phyloP scores from a whole-genome alignment of 2,329 filamentous ascomycete species.

The Talaromyces sp. region DNA sequence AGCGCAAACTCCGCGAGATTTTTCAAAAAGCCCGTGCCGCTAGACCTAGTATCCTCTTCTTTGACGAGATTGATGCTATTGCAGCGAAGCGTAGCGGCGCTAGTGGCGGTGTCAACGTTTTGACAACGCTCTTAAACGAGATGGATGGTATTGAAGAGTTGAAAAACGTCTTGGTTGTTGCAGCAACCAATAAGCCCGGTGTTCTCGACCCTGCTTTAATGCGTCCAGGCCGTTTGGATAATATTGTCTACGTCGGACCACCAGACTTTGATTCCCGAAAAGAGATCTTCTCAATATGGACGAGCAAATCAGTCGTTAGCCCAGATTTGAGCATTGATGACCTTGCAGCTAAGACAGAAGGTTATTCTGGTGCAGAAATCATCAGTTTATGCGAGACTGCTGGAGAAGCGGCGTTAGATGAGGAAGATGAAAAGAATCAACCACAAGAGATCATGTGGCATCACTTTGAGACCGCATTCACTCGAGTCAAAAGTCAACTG shows the following conservation, averaged over 20 bases:
- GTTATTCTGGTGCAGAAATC: constrained; percentile 84
- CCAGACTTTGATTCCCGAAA: constrained; percentile 69
- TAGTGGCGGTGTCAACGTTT: constrained; percentile 67
- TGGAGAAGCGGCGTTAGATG: constrained; percentile 51
- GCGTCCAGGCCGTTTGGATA: constrained; percentile 80
- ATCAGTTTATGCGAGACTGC: constrained; percentile 56
- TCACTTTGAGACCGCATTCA: constrained; percentile 46
- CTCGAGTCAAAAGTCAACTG: constrained; percentile 55
- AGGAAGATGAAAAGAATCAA: constrained; percentile 45
- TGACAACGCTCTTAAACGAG: constrained; percentile 86
- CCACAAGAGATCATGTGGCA: constrained; percentile 36
- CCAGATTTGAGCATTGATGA: constrained; percentile 63
- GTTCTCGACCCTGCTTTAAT: constrained; percentile 81
- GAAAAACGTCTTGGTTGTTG: constrained; percentile 79
- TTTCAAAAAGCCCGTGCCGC: constrained; percentile 84
- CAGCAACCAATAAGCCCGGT: constrained; percentile 87
- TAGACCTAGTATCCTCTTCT: constrained; percentile 89
- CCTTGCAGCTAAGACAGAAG: constrained; percentile 65
- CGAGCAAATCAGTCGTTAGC: constrained; percentile 58
- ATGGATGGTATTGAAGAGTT: constrained; percentile 92
- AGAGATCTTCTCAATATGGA: constrained; percentile 71
- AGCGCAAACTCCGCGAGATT: constrained; percentile 77
- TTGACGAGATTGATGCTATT: constrained; percentile 93
- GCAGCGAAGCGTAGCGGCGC: constrained; percentile 55
- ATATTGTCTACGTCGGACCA: constrained; percentile 79